Evolutionary conservation across 352 stramenopile genomes (phyloP).

Genomic region (Hyaloperonospora brassicae): DNA sequence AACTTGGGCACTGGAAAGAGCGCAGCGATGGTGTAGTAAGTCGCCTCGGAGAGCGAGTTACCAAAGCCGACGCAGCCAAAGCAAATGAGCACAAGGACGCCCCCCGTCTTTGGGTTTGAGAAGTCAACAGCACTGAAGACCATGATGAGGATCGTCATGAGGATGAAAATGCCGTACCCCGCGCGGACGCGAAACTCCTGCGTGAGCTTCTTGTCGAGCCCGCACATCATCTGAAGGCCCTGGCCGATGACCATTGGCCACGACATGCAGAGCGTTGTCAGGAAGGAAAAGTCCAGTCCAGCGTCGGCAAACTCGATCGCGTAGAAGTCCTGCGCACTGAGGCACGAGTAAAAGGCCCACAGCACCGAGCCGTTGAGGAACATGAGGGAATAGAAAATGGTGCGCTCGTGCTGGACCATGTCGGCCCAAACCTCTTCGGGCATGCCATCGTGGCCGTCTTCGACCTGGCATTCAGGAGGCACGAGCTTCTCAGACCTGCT

Average conservation of each 20-base stretch:
- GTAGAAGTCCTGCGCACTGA: constrained; percentile 66
- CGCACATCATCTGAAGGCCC: constrained; percentile 42
- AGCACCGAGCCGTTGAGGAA: constrained; percentile 66
- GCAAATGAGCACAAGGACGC: constrained; percentile 43
- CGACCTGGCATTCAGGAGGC: constrained; percentile 9
- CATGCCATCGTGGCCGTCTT: constrained; percentile 31
- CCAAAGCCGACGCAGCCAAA: constrained; percentile 42
- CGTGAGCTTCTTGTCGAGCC: constrained; percentile 48
- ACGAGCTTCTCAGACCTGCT: constrained; percentile 40
- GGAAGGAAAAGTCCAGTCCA: constrained; percentile 52
- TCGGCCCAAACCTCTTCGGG: constrained; percentile 55
- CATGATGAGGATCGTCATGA: constrained; percentile 55
- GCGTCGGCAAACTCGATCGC: constrained; percentile 37
- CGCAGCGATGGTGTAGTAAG: constrained; percentile 50
- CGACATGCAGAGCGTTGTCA: constrained; percentile 47
- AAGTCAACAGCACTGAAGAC: constrained; percentile 49
- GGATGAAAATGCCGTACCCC: constrained; percentile 48
- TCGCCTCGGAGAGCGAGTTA: constrained; percentile 52
- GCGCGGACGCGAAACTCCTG: constrained; percentile 35
- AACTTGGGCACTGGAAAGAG: constrained; percentile 60
- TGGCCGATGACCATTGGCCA: constrained; percentile 60
- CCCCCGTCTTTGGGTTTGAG: constrained; percentile 38
- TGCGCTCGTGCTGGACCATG: constrained; percentile 37
- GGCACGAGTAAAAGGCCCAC: constrained; percentile 69
- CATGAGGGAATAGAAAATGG: constrained; percentile 59